phyloP scores from a whole-genome alignment of 1,284 basidiomycete genomes.

The Cystobasidium pallidum region DNA sequence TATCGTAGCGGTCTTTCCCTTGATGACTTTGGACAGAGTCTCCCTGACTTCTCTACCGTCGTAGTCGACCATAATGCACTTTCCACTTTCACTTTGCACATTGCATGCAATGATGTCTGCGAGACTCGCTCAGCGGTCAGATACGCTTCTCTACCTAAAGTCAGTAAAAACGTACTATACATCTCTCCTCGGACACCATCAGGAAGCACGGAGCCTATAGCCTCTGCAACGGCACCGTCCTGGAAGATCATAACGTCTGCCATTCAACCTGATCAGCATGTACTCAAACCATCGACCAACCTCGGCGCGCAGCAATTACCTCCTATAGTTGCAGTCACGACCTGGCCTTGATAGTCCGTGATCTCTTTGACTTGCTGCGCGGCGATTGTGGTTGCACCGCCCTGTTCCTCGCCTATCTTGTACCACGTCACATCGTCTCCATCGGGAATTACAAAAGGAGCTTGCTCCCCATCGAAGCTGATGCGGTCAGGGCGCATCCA shows the following conservation, averaged over 20 bases:
- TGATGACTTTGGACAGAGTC: constrained; percentile 7
- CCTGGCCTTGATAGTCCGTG: constrained; percentile 5
- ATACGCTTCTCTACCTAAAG: neutral
- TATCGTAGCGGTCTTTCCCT: neutral
- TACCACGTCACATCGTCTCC: constrained; percentile 26
- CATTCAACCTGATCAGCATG: neutral
- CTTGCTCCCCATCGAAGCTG: constrained; percentile 18
- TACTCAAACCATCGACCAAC: neutral
- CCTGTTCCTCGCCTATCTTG: constrained; percentile 10
- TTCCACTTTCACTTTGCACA: constrained; percentile 20
- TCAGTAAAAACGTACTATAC: constrained; percentile 4
- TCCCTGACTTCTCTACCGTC: constrained; percentile 15
- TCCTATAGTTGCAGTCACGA: constrained; percentile 23
- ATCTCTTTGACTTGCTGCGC: constrained; percentile 19
- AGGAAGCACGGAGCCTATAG: constrained; percentile 25
- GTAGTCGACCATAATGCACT: constrained; percentile 38
- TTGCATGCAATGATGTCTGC: constrained; percentile 44
- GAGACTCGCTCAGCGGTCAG: neutral
- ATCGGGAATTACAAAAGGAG: constrained; percentile 28
- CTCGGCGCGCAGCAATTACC: neutral
- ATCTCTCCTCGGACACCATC: constrained; percentile 32
- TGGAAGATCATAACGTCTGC: constrained; percentile 31
- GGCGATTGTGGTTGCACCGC: constrained; percentile 22
- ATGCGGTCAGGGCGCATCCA: constrained; percentile 28
- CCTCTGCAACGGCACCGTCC: constrained; percentile 32